Evolutionary conservation across 345 rosid species (phyloP), one percentile per base, ranked within the genome.

Genomic region (Erodium maritimum): DNA sequence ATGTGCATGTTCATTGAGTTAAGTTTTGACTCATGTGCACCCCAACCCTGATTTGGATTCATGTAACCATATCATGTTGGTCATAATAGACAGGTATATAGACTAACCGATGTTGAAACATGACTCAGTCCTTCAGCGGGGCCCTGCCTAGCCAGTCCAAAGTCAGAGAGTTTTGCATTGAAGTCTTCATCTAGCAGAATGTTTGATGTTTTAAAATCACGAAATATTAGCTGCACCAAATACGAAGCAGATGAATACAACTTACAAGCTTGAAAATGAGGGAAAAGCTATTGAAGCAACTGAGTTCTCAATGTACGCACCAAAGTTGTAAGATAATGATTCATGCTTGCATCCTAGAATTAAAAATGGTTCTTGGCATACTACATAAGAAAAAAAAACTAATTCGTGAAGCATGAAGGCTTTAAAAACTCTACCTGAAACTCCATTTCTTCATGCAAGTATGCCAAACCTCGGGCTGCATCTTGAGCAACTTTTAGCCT

Each of bases 381-480:
- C 6, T 1, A 5, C 14, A 37, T 5, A 5, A 37, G 13, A 37
- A 11, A 37, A 37, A 4, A 6, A 5, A 37, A 11, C 1, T 37
- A 12, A n/a, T n/a, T n/a, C n/a, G n/a, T n/a, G n/a, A n/a, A n/a
- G n/a, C n/a, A n/a, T n/a, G n/a, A n/a, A n/a, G n/a, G n/a, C n/a
- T n/a, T n/a, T n/a, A 24, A 12, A 42, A 64, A 50, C 5, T 0
- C 37, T 73, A 81, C 96, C 90, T 89, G 99, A 71, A 93, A 89
- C 58, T 86, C 90, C 95, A 93, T 89, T 79, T 89, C 88, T 71
- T 93, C 99, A 52, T 89, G 99, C 70, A 93, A 79, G 75, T 93
- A 87, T 4, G 99, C 94, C 59, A 93, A 79, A 14, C 99, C 96
- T 6, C 89, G 88, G 58, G 96, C 99, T 1, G 99, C 91, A 61